Evolutionary conservation across 2,329 filamentous ascomycete genomes (phyloP).

Genomic region (Microdochium paspali): DNA sequence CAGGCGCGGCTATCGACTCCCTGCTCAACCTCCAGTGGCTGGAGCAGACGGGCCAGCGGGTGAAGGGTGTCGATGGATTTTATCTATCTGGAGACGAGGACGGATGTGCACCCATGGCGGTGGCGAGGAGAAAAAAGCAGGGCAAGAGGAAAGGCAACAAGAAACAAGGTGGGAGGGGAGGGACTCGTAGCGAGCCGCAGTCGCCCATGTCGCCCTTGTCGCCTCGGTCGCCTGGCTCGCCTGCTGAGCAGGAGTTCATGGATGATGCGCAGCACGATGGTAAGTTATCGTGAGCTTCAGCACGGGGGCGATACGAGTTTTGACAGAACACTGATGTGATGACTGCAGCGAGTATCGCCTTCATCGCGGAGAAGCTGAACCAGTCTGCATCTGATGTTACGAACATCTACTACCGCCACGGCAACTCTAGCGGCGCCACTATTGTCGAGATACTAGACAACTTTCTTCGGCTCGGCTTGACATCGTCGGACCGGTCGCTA

Average conservation of each 20-base stretch:
- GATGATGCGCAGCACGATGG: conserved; percentile 8
- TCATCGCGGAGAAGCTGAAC: conserved; percentile 32
- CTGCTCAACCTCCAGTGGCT: conserved; percentile 73
- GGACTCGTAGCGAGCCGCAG: neutral
- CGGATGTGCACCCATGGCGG: conserved; percentile 13
- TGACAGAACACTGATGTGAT: conserved; percentile 2
- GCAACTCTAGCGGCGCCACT: conserved; percentile 27
- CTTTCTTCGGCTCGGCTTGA: conserved; percentile 27
- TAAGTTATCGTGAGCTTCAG: conserved; percentile 6
- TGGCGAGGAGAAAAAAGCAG: conserved; percentile 26
- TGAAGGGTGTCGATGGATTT: conserved; percentile 79
- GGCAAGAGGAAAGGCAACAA: conserved; percentile 19
- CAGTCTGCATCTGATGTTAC: conserved; percentile 29
- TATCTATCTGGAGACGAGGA: conserved; percentile 45
- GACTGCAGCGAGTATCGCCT: conserved; percentile 27
- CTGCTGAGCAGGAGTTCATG: conserved; percentile 4
- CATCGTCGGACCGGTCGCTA: conserved; percentile 18
- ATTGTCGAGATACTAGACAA: conserved; percentile 32
- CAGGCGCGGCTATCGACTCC: conserved; percentile 65
- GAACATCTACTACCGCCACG: conserved; percentile 27
- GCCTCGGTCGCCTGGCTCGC: conserved; percentile 1
- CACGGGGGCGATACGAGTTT: neutral
- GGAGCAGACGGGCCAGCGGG: conserved; percentile 51
- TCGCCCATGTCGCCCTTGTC: neutral
- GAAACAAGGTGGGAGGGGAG: conserved; percentile 4